These are phyloP conservation scores for Stenocarpella maydis DNA, from an alignment of 2,329 filamentous ascomycete genomes.

Conservation along the genomic window DNA sequence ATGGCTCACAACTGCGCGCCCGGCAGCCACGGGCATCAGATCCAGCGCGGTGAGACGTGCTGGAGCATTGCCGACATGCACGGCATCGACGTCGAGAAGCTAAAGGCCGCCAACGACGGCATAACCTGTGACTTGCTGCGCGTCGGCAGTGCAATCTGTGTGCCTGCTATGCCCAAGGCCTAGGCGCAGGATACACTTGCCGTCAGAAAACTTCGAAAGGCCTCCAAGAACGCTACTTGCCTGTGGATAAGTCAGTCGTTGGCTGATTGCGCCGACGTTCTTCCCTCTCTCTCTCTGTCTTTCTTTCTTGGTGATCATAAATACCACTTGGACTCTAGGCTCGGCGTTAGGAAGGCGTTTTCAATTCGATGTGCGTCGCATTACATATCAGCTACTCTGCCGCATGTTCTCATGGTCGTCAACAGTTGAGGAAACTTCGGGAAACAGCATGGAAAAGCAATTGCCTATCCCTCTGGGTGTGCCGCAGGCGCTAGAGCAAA, in stretches of 20 bases:
- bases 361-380: neutral
- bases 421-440: neutral
- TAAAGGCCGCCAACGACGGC: conserved; percentile 54
- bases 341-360: neutral
- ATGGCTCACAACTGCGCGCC: conserved; percentile 38
- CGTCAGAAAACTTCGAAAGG: neutral
- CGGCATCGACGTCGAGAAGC: conserved; percentile 53
- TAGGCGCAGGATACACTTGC: neutral
- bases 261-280: neutral
- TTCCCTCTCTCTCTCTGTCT: neutral
- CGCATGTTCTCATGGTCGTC: neutral
- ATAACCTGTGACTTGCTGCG: conserved; percentile 57
- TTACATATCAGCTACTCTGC: neutral
- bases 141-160: conserved; percentile 43
- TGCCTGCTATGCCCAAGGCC: conserved; percentile 32
- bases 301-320: neutral
- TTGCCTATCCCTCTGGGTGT: neutral
- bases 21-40: conserved; percentile 47
- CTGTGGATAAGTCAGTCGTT: neutral
- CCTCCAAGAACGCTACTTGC: neutral
- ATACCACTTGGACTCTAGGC: neutral
- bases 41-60: conserved; percentile 60
- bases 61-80: conserved; percentile 58
- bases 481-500: neutral
- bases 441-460: neutral